A percentile compares a stretch with the other conserved stretches of the same genome.
These are phyloP conservation scores for Blastobotrys ciferrii DNA, from an alignment of 1,139 yeast genomes.

Conservation along the genomic window DNA sequence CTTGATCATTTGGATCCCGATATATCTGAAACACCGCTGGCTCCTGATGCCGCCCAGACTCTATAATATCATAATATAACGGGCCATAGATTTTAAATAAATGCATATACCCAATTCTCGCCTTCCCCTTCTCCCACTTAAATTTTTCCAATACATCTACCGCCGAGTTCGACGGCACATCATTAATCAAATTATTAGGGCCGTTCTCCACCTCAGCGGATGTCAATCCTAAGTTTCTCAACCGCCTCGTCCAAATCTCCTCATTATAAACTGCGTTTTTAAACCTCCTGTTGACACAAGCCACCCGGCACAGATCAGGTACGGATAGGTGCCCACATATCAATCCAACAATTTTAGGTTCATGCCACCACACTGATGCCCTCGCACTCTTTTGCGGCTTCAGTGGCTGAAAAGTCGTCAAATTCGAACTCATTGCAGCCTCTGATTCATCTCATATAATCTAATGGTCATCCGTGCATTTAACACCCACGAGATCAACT, in stretches of 20 bases:
- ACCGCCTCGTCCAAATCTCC: constrained; percentile 51
- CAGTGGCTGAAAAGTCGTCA: constrained; percentile 13
- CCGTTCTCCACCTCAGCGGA: constrained; percentile 10
- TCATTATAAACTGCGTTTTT: constrained; percentile 37
- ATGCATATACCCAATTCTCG: constrained; percentile 22
- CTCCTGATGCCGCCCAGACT: constrained; percentile 21
- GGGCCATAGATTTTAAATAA: constrained; percentile 29
- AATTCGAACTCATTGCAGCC: neutral
- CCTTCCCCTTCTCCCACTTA: constrained; percentile 22
- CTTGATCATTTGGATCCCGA: constrained; percentile 33
- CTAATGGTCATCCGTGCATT: too few species aligned
- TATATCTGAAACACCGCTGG: constrained; percentile 28
- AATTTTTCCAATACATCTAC: constrained; percentile 25
- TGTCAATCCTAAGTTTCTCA: constrained; percentile 46
- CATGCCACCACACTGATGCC: constrained; percentile 11
- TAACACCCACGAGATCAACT: neutral
- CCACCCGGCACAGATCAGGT: constrained; percentile 29
- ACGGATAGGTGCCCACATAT: constrained; percentile 28
- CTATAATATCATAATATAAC: constrained; percentile 31
- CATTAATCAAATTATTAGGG: constrained; percentile 23
- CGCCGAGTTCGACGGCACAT: constrained; percentile 13
- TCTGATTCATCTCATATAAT: neutral
- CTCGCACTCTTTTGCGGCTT: constrained; percentile 10
- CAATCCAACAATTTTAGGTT: constrained; percentile 11
- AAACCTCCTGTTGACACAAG: constrained; percentile 39